These are phyloP conservation scores for Allomyces macrogynus DNA, from an alignment of 192 early-diverging fungal species.

Conservation along the genomic window DNA sequence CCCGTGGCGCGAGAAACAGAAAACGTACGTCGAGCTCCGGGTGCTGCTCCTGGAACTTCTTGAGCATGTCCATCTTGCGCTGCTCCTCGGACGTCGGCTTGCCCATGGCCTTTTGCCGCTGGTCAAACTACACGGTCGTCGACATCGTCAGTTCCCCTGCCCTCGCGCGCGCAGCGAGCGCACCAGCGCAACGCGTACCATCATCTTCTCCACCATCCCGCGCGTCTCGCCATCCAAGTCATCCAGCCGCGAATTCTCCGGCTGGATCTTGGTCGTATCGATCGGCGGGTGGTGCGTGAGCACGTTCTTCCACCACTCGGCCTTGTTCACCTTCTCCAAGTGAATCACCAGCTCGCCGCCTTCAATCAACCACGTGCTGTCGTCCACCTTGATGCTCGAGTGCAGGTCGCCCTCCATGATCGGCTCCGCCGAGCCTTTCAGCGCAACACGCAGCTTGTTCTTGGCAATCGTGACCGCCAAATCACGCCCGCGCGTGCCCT, in stretches of 20 bases:
- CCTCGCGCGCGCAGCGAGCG: no score
- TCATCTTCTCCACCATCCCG: constrained; percentile 90
- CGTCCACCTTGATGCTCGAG: constrained; percentile 48
- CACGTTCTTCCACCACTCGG: constrained; percentile 81
- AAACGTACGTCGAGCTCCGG: background rate
- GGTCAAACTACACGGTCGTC: constrained; percentile 76
- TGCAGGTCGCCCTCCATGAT: constrained; percentile 34
- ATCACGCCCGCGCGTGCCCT: constrained; percentile 45
- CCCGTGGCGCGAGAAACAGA: background rate
- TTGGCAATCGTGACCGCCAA: constrained; percentile 46
- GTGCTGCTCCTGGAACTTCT: constrained; percentile 42
- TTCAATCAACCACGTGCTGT: constrained; percentile 53
- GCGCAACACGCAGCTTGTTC: constrained; percentile 36
- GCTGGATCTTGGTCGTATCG: constrained; percentile 69
- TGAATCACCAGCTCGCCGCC: constrained; percentile 55
- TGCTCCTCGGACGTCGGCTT: constrained; percentile 56
- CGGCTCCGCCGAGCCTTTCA: constrained; percentile 36
- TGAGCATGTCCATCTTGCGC: constrained; percentile 53
- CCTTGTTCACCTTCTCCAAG: constrained; percentile 60
- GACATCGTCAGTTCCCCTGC: no score
- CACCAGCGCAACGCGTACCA: constrained; percentile 30
- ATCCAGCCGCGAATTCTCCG: constrained; percentile 68
- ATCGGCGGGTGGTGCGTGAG: constrained; percentile 57
- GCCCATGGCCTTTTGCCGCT: constrained; percentile 61
- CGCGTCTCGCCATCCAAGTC: constrained; percentile 81